These are phyloP conservation scores for Avicennia marina DNA, from an alignment of 257 asterid species.

Conservation along the genomic window DNA sequence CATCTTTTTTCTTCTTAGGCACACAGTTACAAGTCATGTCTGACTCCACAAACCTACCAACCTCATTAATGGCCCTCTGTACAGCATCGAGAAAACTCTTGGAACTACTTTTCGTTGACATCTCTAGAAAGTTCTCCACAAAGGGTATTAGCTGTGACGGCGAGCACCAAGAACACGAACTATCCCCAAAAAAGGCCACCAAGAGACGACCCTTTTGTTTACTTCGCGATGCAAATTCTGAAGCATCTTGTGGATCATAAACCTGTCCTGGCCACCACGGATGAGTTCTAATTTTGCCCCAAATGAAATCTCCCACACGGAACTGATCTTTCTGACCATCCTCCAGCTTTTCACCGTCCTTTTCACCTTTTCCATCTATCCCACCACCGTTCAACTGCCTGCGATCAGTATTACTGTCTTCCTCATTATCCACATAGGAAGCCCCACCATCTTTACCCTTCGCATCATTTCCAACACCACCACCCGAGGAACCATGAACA, in stretches of 20 bases:
- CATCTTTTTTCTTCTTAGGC: constrained; percentile 20
- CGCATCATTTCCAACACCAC: background rate
- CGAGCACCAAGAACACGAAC: constrained; percentile 51
- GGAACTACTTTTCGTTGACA: constrained; percentile 37
- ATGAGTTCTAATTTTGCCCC: constrained; percentile 68
- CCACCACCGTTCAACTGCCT: constrained; percentile 5
- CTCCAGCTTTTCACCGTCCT: background rate
- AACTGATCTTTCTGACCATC: constrained; percentile 6
- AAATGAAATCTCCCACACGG: constrained; percentile 35
- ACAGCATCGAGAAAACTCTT: constrained; percentile 42
- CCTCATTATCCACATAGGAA: constrained; percentile 12
- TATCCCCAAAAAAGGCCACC: constrained; percentile 45
- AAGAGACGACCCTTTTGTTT: constrained; percentile 38
- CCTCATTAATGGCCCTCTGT: constrained; percentile 33
- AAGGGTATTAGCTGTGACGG: constrained; percentile 41
- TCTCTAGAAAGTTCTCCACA: constrained; percentile 29
- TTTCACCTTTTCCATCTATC: constrained; percentile 12
- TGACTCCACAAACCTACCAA: constrained; percentile 30
- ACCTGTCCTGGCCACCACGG: constrained; percentile 95
- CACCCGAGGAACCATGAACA: constrained; percentile 5
- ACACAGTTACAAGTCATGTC: constrained; percentile 41
- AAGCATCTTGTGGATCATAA: constrained; percentile 56
- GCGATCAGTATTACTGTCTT: background rate
- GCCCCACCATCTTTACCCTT: constrained; percentile 4
- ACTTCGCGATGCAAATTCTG: constrained; percentile 45